Evolutionary conservation across 2,329 filamentous ascomycete species (phyloP), one percentile per base, ranked within the genome.

Genomic region (Penicillium sp.): DNA sequence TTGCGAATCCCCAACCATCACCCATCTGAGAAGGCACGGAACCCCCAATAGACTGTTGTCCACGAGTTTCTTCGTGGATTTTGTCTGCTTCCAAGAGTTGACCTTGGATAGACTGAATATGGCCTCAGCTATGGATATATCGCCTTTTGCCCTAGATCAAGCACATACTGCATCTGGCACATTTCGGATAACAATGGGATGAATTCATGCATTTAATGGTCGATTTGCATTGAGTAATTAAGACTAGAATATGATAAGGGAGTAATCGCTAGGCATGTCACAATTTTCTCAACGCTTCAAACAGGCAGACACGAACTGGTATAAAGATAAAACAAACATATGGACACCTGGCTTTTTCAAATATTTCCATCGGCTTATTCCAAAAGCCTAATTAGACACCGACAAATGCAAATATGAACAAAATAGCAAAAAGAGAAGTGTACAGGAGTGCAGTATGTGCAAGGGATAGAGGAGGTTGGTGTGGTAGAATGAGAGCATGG

Each of bases 1-100:
- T 81, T 16, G 75, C 79, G 14, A 71, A 82, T 49, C 81, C 83
- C 0, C 74, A 74, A 27, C 85, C 85, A 24, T 70, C 69, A 14
- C 31, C 44, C 67, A 31, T 67, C 67, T 62, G 58, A 59, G 16
- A 62, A 56, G 38, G 21, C 59, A 70, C 61, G 54, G 57, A 64
- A 18, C 55, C 61, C 27, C 27, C 60, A 8, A 54, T 58, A 18
- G 9, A 7, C 56, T 29, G 49, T 55, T 52, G 13, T 55, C 34
- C 32, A 52, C 39, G 45, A 42, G 34, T 39, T 45, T 52, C 38
- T 47, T 54, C 52, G 18, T 49, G 32, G 10, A 11, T 34, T 9
- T 34, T 34, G 10, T 36, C 18, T 3, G 16, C 11, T 11, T 31
- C 24, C 43, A 53, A 2, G 10, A 5, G 10, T 34, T 27, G 11